Percentiles rank a stretch among this genome's conserved stretches.
Evolutionary conservation across 202 grass and related monocot species (phyloP).

Genomic region (Brachypodium distachyon): DNA sequence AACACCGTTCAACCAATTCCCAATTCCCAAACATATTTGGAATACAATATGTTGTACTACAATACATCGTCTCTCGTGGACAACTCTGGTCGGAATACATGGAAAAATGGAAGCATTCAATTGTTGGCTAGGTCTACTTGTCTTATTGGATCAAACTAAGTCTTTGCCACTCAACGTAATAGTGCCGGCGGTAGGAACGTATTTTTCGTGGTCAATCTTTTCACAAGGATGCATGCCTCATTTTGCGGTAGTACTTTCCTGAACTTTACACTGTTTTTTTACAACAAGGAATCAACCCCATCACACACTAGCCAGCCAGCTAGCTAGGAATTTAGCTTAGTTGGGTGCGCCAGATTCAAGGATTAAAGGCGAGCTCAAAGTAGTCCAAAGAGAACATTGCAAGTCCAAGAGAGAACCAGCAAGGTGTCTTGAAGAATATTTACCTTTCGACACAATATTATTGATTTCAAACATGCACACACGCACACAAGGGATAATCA

Average conservation of each 20-base stretch:
- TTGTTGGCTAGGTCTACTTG: conserved; percentile 24
- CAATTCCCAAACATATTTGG: no score
- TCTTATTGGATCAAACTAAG: neutral
- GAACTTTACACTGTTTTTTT: conserved; percentile 19
- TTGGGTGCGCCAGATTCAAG: conserved; percentile 32
- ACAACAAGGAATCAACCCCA: conserved; percentile 16
- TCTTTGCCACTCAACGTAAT: neutral
- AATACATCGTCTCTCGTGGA: no score
- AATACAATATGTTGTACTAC: no score
- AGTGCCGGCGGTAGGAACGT: neutral
- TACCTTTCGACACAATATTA: conserved; percentile 33
- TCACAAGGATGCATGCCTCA: neutral
- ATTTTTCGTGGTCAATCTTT: conserved; percentile 5
- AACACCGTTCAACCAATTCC: no score
- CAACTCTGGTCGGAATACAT: neutral
- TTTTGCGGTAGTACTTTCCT: neutral
- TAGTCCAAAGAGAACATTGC: conserved; percentile 50
- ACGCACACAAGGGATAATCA: conserved; percentile 52
- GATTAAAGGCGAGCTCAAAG: conserved; percentile 57
- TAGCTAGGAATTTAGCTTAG: conserved; percentile 12
- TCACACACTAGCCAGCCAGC: conserved; percentile 14
- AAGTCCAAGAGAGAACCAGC: conserved; percentile 50
- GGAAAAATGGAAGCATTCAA: neutral
- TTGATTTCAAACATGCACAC: conserved; percentile 18
- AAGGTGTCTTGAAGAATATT: conserved; percentile 50